These are phyloP conservation scores for Delphinella strobiligena DNA, from an alignment of 2,329 filamentous ascomycete genomes.

Conservation along the genomic window DNA sequence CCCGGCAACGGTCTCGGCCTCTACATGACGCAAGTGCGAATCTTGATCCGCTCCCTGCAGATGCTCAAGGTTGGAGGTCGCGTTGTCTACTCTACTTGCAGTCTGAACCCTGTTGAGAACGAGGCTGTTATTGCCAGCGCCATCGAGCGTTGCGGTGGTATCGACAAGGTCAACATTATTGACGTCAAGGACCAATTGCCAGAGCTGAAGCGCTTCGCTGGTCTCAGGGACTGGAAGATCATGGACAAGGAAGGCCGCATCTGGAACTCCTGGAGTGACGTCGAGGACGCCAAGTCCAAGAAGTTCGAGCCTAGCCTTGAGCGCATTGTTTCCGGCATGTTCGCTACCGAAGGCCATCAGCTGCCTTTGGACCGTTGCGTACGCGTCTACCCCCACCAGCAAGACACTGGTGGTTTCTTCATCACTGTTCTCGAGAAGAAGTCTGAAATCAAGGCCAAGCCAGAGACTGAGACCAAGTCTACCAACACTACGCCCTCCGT, in stretches of 20 bases:
- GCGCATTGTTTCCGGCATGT: conserved; percentile 71
- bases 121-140: conserved; percentile 83
- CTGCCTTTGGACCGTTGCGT: conserved; percentile 83
- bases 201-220: conserved; percentile 61
- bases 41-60: conserved; percentile 82
- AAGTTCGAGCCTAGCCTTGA: conserved; percentile 49
- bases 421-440: conserved; percentile 91
- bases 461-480: conserved; percentile 47
- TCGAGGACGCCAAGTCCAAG: conserved; percentile 53
- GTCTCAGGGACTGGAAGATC: conserved; percentile 74
- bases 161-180: conserved; percentile 67
- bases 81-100: conserved; percentile 96
- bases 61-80: conserved; percentile 92
- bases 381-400: conserved; percentile 85
- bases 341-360: conserved; percentile 49
- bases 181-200: conserved; percentile 72
- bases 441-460: conserved; percentile 67
- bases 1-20: conserved; percentile 79
- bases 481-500: conserved; percentile 11
- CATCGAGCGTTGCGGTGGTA: conserved; percentile 79
- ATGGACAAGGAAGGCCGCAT: conserved; percentile 76
- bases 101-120: conserved; percentile 97
- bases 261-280: conserved; percentile 72
- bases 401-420: conserved; percentile 96
- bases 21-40: conserved; percentile 75